Percentiles rank a stretch among this genome's conserved stretches.
These are phyloP conservation scores for Volvariella surrecta DNA, from an alignment of 1,284 basidiomycete genomes.

Conservation along the genomic window DNA sequence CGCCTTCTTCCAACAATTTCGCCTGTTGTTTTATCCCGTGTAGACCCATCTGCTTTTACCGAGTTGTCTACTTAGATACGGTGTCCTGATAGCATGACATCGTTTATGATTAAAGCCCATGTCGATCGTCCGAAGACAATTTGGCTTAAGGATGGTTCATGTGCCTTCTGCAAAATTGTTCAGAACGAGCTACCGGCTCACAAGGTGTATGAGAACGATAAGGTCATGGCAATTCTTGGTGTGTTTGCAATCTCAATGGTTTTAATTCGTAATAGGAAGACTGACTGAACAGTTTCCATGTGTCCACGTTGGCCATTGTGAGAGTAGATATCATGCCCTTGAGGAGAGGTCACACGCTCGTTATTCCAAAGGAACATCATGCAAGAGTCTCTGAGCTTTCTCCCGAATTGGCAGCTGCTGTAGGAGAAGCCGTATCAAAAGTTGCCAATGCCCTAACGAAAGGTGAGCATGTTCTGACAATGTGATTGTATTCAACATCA, in stretches of 20 bases:
- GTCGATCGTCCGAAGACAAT: slow-evolving; percentile 32
- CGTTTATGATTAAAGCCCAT: slow-evolving; percentile 63
- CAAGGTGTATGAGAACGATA: slow-evolving; percentile 55
- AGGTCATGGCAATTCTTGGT: slow-evolving; percentile 66
- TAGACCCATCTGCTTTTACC: no score
- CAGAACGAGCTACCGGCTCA: slow-evolving; percentile 35
- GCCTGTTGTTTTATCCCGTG: no score
- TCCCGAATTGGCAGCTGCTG: slow-evolving; percentile 46
- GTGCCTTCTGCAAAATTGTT: slow-evolving; percentile 60
- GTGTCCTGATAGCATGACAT: no score
- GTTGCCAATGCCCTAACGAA: slow-evolving; percentile 53
- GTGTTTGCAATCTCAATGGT: slow-evolving; percentile 3
- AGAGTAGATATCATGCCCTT: slow-evolving; percentile 61
- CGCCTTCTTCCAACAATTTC: no score
- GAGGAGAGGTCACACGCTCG: slow-evolving; percentile 56
- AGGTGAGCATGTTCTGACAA: slow-evolving; percentile 29
- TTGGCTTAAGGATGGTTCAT: slow-evolving; percentile 37
- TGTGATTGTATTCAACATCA: background rate
- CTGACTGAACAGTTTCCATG: no score
- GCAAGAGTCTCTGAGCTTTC: slow-evolving; percentile 57
- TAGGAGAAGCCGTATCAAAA: slow-evolving; percentile 50
- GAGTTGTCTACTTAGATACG: no score
- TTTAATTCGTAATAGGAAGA: no score
- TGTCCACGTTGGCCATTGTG: background rate
- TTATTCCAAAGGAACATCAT: slow-evolving; percentile 59